phyloP scores from a whole-genome alignment of 306 rosid genomes.

The Benincasa hispida region DNA sequence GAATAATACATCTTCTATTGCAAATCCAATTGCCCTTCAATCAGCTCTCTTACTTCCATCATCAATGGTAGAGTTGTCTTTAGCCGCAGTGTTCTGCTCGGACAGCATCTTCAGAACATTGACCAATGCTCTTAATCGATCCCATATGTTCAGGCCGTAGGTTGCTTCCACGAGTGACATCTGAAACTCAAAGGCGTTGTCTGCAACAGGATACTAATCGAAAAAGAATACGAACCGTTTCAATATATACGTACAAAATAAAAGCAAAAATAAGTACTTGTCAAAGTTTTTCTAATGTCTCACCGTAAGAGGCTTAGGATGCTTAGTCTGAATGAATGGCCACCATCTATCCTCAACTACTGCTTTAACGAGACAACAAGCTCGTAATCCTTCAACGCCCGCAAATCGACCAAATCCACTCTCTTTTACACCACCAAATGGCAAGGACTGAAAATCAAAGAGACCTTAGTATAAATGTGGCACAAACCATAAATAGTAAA shows the following conservation, averaged over 20 bases:
- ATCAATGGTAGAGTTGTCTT: neutral
- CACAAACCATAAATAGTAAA: neutral
- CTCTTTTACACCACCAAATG: conserved; percentile 88
- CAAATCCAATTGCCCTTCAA: neutral
- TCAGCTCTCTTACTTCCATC: neutral
- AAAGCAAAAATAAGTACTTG: neutral
- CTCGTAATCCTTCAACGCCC: conserved; percentile 89
- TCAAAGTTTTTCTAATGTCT: conserved; percentile 4
- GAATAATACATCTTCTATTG: neutral
- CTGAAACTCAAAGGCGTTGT: conserved; percentile 78
- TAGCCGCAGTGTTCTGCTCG: conserved; percentile 36
- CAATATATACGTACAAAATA: neutral
- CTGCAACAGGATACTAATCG: conserved; percentile 71
- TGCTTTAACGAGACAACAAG: conserved; percentile 89
- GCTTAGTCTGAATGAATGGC: conserved; percentile 63
- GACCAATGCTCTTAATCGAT: conserved; percentile 68
- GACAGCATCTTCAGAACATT: conserved; percentile 55
- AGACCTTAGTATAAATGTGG: neutral
- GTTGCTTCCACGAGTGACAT: conserved; percentile 67
- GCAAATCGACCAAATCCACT: conserved; percentile 96
- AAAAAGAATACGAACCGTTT: neutral
- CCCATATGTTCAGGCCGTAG: conserved; percentile 82
- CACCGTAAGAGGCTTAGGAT: conserved; percentile 92
- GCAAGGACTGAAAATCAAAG: conserved; percentile 69
- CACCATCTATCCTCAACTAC: conserved; percentile 97